These are phyloP conservation scores for Populus euphratica DNA, from an alignment of 345 rosid genomes.

Conservation along the genomic window DNA sequence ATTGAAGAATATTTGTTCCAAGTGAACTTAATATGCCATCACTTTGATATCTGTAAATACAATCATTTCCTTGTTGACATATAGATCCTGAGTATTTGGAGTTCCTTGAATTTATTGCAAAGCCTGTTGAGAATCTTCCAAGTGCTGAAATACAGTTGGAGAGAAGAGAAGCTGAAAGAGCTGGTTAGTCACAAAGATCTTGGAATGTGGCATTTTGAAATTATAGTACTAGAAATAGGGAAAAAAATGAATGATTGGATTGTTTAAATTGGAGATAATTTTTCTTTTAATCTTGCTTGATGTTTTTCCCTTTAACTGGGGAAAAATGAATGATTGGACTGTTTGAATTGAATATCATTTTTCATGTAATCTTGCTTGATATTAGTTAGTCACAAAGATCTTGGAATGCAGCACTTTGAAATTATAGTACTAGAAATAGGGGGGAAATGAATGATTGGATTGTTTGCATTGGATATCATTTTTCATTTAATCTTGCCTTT, in stretches of 20 bases:
- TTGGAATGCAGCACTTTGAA: background rate
- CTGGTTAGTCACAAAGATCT: constrained; percentile 37
- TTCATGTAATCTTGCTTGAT: too few species aligned
- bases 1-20: constrained; percentile 3
- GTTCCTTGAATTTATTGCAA: constrained; percentile 63
- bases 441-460: background rate
- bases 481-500: background rate
- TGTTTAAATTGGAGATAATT: too few species aligned
- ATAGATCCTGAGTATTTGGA: constrained; percentile 77
- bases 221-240: background rate
- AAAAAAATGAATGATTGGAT: background rate
- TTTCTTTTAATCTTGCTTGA: background rate
- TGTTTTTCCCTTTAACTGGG: background rate
- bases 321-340: background rate
- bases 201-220: background rate
- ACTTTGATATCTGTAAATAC: constrained; percentile 15
- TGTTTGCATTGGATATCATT: background rate
- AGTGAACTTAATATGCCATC: constrained; percentile 8
- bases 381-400: background rate
- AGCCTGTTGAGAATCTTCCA: constrained; percentile 75
- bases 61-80: constrained; percentile 26
- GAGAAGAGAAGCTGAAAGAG: constrained; percentile 63
- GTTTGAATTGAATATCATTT: background rate
- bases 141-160: constrained; percentile 76
- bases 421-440: background rate